Evolutionary conservation across 169 alveolate genomes (phyloP).

Genomic region (Eimeria sp.): DNA sequence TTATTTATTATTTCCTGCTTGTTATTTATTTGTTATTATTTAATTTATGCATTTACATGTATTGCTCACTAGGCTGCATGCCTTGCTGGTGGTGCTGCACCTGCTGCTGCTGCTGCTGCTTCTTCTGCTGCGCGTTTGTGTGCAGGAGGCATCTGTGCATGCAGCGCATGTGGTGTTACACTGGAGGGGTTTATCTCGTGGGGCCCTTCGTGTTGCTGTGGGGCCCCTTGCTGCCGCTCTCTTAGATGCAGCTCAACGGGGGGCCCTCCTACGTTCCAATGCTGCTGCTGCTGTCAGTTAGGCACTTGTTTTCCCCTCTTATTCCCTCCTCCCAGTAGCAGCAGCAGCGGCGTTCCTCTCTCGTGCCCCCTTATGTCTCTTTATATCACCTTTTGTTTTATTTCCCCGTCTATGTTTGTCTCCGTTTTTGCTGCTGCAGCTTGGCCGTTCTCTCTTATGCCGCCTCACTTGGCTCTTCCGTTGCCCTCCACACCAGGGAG

Average conservation of each 20-base stretch:
- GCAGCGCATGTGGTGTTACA: slow-evolving; percentile 15
- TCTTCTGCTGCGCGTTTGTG: neutral
- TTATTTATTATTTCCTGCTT: neutral
- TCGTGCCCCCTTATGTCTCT: too few species aligned
- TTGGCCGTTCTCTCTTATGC: slow-evolving; percentile 19
- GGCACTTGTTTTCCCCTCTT: neutral
- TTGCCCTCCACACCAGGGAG: neutral
- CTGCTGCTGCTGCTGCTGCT: neutral
- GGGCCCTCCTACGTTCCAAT: neutral
- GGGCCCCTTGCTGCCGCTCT: neutral
- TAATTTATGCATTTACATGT: neutral
- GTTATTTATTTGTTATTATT: neutral
- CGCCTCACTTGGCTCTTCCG: slow-evolving; percentile 21
- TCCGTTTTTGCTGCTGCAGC: neutral
- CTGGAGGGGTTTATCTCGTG: slow-evolving; percentile 22
- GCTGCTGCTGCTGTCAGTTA: slow-evolving; percentile 10
- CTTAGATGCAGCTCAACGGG: neutral
- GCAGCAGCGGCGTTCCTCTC: too few species aligned
- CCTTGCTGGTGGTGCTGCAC: neutral
- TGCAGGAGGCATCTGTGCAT: neutral
- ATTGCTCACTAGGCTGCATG: too few species aligned
- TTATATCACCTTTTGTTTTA: too few species aligned
- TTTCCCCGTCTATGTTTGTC: too few species aligned
- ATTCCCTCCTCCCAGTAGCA: too few species aligned
- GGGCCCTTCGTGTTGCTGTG: neutral